A percentile compares a stretch with the other conserved stretches of the same genome.
Evolutionary conservation across 805 yeast genomes (phyloP).

Genomic region (Blastobotrys chiropterorum): DNA sequence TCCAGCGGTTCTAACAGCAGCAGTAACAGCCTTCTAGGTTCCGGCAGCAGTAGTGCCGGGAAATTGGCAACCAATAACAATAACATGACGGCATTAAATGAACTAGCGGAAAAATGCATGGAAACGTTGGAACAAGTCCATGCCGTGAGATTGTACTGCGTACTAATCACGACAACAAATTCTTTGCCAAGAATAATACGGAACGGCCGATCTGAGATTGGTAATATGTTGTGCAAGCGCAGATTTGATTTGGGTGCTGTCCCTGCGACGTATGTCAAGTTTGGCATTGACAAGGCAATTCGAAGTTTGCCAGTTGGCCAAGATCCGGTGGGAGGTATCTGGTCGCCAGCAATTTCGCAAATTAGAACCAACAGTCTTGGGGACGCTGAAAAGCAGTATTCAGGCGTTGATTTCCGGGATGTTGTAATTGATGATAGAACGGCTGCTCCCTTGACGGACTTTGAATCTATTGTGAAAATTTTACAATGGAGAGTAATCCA

Average conservation of each 20-base stretch:
- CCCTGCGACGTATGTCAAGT: slow-evolving; percentile 74
- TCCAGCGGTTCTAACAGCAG: slow-evolving; percentile 25
- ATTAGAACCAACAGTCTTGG: slow-evolving; percentile 53
- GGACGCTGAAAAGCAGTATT: slow-evolving; percentile 66
- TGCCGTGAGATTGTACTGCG: slow-evolving; percentile 72
- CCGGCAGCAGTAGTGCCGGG: slow-evolving; percentile 1
- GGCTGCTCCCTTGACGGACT: slow-evolving; percentile 66
- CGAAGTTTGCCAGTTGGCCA: slow-evolving; percentile 66
- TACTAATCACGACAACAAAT: slow-evolving; percentile 71
- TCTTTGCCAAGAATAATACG: slow-evolving; percentile 77
- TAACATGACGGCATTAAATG: slow-evolving; percentile 38
- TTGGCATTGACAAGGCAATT: slow-evolving; percentile 58
- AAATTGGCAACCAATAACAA: not conserved
- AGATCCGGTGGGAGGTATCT: slow-evolving; percentile 73
- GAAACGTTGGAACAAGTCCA: slow-evolving; percentile 51
- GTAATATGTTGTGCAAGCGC: slow-evolving; percentile 78
- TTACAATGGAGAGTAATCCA: slow-evolving; percentile 70
- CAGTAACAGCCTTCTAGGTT: not conserved
- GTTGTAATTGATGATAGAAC: slow-evolving; percentile 74
- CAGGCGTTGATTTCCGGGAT: slow-evolving; percentile 74
- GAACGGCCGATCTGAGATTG: slow-evolving; percentile 86
- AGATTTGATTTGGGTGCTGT: slow-evolving; percentile 74
- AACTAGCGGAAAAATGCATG: slow-evolving; percentile 43
- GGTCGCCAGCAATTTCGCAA: slow-evolving; percentile 73
- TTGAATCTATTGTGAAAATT: slow-evolving; percentile 62